These are phyloP conservation scores for Dioscorea alata DNA, from an alignment of 106 monocot species.

Conservation along the genomic window DNA sequence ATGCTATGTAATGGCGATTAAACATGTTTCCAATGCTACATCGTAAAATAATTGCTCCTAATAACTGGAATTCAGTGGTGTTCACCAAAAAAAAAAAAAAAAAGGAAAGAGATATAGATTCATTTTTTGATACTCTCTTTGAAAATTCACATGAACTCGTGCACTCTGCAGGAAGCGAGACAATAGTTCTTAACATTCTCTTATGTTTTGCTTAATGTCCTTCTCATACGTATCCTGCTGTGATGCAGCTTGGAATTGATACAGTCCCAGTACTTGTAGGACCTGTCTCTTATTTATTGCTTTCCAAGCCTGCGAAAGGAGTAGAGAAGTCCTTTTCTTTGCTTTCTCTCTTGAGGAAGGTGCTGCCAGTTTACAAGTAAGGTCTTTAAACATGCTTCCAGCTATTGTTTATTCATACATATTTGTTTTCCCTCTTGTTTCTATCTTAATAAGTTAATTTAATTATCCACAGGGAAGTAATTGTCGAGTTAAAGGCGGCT, in stretches of 20 bases:
- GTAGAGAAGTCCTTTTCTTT: slow-evolving; percentile 69
- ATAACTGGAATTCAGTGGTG: no score
- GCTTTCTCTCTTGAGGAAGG: slow-evolving; percentile 50
- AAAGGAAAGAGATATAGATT: no score
- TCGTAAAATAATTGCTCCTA: no score
- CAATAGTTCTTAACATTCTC: no score
- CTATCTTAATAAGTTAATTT: background rate
- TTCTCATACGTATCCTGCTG: background rate
- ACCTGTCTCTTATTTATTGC: slow-evolving; percentile 77
- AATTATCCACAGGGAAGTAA: slow-evolving; percentile 47
- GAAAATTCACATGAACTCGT: no score
- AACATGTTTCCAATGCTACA: no score
- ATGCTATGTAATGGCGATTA: no score
- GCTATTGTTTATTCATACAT: background rate
- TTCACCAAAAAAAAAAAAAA: no score
- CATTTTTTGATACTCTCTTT: no score
- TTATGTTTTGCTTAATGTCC: no score
- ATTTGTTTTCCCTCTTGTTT: background rate
- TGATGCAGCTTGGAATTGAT: slow-evolving; percentile 75
- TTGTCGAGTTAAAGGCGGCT: slow-evolving; percentile 2
- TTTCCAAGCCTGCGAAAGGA: slow-evolving; percentile 79
- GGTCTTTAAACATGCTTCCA: background rate
- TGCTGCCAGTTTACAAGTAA: slow-evolving; percentile 82
- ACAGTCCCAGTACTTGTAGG: slow-evolving; percentile 83
- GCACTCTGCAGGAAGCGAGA: no score